These are phyloP conservation scores for Cyclostephanos tholiformis DNA, from an alignment of 108 stramenopile genomes.

Conservation along the genomic window DNA sequence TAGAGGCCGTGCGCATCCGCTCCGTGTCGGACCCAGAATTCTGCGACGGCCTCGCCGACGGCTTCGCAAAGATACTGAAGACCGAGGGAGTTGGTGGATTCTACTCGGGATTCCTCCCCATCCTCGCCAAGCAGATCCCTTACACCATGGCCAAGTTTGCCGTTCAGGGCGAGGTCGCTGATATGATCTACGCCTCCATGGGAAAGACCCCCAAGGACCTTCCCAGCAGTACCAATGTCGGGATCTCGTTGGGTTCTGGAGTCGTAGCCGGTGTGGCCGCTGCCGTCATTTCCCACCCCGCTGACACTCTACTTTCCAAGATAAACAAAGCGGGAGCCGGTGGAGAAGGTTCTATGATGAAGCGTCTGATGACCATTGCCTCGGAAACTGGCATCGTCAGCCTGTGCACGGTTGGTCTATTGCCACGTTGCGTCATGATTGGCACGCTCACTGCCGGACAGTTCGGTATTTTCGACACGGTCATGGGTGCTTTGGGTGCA, in stretches of 20 bases:
- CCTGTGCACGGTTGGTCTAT: constrained; percentile 95
- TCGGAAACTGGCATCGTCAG: constrained; percentile 94
- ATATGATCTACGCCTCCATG: constrained; percentile 83
- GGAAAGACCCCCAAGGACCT: constrained; percentile 76
- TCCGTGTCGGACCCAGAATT: constrained; percentile 95
- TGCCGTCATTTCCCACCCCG: constrained; percentile 99
- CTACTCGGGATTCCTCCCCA: constrained; percentile 95
- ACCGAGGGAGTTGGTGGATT: constrained; percentile 91
- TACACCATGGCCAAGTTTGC: constrained; percentile 99
- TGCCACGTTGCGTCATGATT: constrained; percentile 98
- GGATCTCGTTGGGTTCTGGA: constrained; percentile 90
- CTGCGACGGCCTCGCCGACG: constrained; percentile 85
- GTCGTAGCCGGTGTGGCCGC: constrained; percentile 98
- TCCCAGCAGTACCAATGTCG: constrained; percentile 66
- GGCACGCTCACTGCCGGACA: constrained; percentile 98
- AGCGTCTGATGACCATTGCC: constrained; percentile 92
- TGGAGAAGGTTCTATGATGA: constrained; percentile 89
- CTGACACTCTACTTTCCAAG: constrained; percentile 98
- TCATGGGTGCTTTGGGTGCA: constrained; percentile 95
- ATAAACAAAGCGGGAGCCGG: constrained; percentile 98
- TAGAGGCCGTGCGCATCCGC: constrained; percentile 98
- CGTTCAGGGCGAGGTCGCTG: constrained; percentile 94
- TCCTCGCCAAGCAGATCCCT: constrained; percentile 98
- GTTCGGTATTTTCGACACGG: constrained; percentile 99
- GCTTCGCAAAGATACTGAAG: constrained; percentile 88